Evolutionary conservation across 805 yeast genomes (phyloP), one percentile per base, ranked within the genome.

Genomic region (Zygoascus bituminiphila): DNA sequence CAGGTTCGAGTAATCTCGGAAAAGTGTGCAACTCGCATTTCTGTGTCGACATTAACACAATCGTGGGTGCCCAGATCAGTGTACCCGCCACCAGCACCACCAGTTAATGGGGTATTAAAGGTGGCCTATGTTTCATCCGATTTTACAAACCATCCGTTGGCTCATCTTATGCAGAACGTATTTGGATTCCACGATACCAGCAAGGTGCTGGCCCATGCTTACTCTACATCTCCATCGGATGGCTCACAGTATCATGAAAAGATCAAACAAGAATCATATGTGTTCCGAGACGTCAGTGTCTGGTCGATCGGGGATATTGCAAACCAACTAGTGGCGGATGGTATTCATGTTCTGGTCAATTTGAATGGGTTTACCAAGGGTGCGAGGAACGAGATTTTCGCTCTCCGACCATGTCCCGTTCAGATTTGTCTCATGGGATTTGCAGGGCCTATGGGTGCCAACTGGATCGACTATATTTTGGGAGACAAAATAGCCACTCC

Each of bases 291-390:
- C 40, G 58, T 59, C 9, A 49, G 57, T 17, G 49, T 40, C 12
- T 52, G 54, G 63, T 40, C 56, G 20, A 56, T 55, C 2, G 57
- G 62, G 33, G 57, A 54, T 7, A 46, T 59, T 17, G 59, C 56
- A 4, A 56, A 56, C 15, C 56, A 54, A 19, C 57, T 63, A 35
- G 55, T 57, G 12, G 44, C 23, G n/a, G 67, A 63, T 48, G 60
- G 59, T 1, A 50, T 63, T n/a, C 67, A 63, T 43, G 49, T 63
- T 2, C 50, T 64, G 26, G 62, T 63, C 12, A 63, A 63, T 40
- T 49, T 63, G 37, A 63, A 63, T 31, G 67, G 67, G 14, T 63
- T 62, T 44, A 63, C 67, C 2, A 60, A 62, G 35, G 67, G 67
- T 2, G 63, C 66, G 5, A 49, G 65, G 7, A 63, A 62, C 43